Evolutionary conservation across 2,329 filamentous ascomycete species (phyloP), one percentile per base, ranked within the genome.

Genomic region (Diaporthe citriasiana): DNA sequence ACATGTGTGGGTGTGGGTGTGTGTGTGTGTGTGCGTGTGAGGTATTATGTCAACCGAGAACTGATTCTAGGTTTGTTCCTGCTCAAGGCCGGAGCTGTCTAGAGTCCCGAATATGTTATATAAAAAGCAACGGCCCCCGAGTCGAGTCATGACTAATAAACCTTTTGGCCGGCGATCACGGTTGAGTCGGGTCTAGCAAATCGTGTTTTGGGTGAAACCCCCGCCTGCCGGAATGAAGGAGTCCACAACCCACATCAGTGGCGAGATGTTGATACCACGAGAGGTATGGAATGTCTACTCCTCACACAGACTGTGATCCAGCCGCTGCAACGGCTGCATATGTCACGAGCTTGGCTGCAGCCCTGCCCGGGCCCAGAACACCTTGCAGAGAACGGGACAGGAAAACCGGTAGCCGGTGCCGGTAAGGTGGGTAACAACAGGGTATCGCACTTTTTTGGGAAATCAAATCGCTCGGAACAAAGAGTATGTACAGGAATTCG

Each of bases 71-170:
- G n/a, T 13, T 25, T 33, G 25, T 5, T n/a, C 22, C 33, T 27
- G 22, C n/a, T 15, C 59, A 63, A 33, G 9, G 15, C 47, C 45
- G 33, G n/a, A 66, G 45, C 47, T 10, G n/a, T 25, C 33, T n/a
- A 53, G n/a, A 40, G 40, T 15, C 33, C 45, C 40, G 59, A 33
- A 33, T 17, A 30, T 40, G 17, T 27, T 68, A 53, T 68, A 40
- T 53, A 40, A 68, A 53, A 68, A 53, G 63, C 47, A 53, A 40
- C 59, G 5, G 12, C 22, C 15, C 33, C 33, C 33, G 33, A 40
- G n/a, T 53, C 33, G 47, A 68, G 63, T 68, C 63, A 68, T 68
- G 63, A 68, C 63, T 68, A 68, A 19, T 40, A 68, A 53, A 35
- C 15, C 63, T 53, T 40, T 66, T 53, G 63, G 63, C 63, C 45